phyloP scores from a whole-genome alignment of 1,284 basidiomycete genomes.

The Taiwanofungus camphoratus region DNA sequence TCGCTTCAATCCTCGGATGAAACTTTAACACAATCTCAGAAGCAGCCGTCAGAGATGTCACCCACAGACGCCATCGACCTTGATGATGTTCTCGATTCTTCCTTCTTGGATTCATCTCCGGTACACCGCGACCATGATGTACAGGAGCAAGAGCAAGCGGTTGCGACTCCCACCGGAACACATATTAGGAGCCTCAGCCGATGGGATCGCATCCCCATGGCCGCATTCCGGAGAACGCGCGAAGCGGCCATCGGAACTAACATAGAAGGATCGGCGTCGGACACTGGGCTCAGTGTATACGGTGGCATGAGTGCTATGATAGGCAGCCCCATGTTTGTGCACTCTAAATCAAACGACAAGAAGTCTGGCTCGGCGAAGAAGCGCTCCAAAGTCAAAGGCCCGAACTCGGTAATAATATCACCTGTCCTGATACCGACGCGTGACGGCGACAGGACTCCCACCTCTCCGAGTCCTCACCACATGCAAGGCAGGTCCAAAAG shows the following conservation, averaged over 20 bases:
- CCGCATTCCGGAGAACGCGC: slow-evolving; percentile 64
- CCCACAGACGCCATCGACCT: slow-evolving; percentile 57
- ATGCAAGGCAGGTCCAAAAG: slow-evolving; percentile 25
- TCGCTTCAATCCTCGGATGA: slow-evolving; percentile 30
- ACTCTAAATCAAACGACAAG: slow-evolving; percentile 22
- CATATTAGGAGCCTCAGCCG: slow-evolving; percentile 41
- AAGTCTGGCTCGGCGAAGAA: slow-evolving; percentile 19
- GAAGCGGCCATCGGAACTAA: slow-evolving; percentile 31
- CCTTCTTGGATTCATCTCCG: slow-evolving; percentile 57
- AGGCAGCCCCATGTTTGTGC: slow-evolving; percentile 35
- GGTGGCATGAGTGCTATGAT: slow-evolving; percentile 26
- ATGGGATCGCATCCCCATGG: slow-evolving; percentile 72
- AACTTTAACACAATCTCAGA: slow-evolving; percentile 13
- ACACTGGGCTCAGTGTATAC: slow-evolving; percentile 30
- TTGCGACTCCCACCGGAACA: slow-evolving; percentile 15
- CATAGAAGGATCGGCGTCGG: slow-evolving; percentile 31
- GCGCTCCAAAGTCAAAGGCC: slow-evolving; percentile 16
- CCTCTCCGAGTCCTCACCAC: slow-evolving; percentile 16
- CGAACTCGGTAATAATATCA: slow-evolving; percentile 37
- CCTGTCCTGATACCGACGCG: slow-evolving; percentile 50
- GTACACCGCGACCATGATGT: slow-evolving; percentile 20
- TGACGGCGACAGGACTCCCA: slow-evolving; percentile 53
- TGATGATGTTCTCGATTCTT: slow-evolving; percentile 76
- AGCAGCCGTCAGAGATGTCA: slow-evolving; percentile 25
- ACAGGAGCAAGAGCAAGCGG: slow-evolving; percentile 12